These are phyloP conservation scores for Colletotrichum graminicola DNA, from an alignment of 2,329 filamentous ascomycete genomes.

Conservation along the genomic window DNA sequence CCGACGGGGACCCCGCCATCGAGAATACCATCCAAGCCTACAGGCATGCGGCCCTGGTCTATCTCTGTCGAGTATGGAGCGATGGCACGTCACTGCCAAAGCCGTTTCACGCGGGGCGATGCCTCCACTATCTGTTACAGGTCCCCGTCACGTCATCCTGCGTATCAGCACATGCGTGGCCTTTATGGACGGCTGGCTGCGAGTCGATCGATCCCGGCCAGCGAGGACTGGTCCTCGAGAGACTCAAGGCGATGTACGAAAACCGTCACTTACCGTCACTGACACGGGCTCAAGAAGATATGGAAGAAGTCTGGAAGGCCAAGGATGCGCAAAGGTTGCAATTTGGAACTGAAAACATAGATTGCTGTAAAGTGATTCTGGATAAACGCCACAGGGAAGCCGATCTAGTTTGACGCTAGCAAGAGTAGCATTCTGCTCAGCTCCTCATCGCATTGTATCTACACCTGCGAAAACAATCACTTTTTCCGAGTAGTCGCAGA, in stretches of 20 bases:
- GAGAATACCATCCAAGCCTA: conserved; percentile 49
- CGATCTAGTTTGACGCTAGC: conserved; percentile 19
- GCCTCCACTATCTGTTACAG: conserved; percentile 46
- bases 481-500: conserved; percentile 6
- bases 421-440: background rate
- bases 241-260: conserved; percentile 48
- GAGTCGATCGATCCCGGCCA: conserved; percentile 46
- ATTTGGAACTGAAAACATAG: conserved; percentile 49
- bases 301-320: conserved; percentile 48
- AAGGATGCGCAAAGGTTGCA: conserved; percentile 47
- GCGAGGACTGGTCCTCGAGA: conserved; percentile 45
- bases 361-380: conserved; percentile 46
- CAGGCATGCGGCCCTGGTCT: conserved; percentile 49
- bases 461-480: background rate
- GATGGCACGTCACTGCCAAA: conserved; percentile 43
- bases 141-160: conserved; percentile 48
- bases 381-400: conserved; percentile 30
- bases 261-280: conserved; percentile 48
- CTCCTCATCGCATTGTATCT: fast-evolving
- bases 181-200: conserved; percentile 50
- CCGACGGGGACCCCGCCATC: conserved; percentile 37
- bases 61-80: conserved; percentile 49
- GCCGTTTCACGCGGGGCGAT: conserved; percentile 45
- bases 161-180: conserved; percentile 49
- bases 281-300: conserved; percentile 47